Evolutionary conservation across 306 rosid species (phyloP), one percentile per base, ranked within the genome.

Genomic region (Pterocarpus macrocarpus): DNA sequence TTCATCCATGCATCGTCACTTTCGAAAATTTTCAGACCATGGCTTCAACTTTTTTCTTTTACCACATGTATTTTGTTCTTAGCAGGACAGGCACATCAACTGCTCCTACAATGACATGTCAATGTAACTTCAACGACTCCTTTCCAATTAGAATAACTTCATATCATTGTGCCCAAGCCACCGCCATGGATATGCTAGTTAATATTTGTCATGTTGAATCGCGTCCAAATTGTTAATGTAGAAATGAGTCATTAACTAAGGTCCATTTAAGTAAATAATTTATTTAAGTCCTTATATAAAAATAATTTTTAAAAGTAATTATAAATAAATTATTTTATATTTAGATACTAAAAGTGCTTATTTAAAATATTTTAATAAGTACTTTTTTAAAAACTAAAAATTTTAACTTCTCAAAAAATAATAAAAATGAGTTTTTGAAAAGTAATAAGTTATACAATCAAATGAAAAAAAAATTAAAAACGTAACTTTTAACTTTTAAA

Each of bases 1-100:
- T 55, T 10, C 44, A 49, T 50, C 22, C 10, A 73, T 49, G 67
- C 44, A 80, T 30, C 79, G 66, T 70, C 65, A 55, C 6, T 11
- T 62, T 70, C 55, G 30, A 12, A 59, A 45, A 15, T 55, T 49
- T 58, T 67, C 14, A 16, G 50, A 79, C 34, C 77, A 59, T 62
- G 69, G 39, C 69, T 22, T 69, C 74, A 22, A 13, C 70, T 45
- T 57, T 9, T 33, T 16, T 33, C 58, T 53, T 68, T 69, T 50
- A 41, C 55, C 36, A 67, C 69, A 53, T 74, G 77, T n/a, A 39
- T 39, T 32, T 11, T 69, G 81, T 44, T 50, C 53, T 63, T 32
- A 12, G 53, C 43, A 6, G 17, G 79, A 75, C 53, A 69, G 50
- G 70, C 87, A 62, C 75, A 63, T 70, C 34, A 84, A 52, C 71